Evolutionary conservation across 1,284 basidiomycete species (phyloP), one percentile per base, ranked within the genome.

Genomic region (Gymnopus androsaceus): DNA sequence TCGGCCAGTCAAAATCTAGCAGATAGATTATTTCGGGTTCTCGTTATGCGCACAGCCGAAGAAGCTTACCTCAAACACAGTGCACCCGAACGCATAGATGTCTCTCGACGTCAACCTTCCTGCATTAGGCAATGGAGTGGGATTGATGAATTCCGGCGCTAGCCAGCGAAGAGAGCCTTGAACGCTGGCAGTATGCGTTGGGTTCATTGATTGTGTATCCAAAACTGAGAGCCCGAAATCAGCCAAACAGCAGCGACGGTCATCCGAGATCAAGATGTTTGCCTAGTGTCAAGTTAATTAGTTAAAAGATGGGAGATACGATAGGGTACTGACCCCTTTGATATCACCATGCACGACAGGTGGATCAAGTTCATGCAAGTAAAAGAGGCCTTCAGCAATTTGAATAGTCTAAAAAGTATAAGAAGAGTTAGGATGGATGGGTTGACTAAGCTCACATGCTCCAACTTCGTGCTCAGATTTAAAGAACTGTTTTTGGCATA

Each of bases 291-390:
- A 9, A n/a, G n/a, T n/a, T 12, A n/a, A n/a, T n/a, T n/a, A 42
- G 33, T 15, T 4, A 42, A 12, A 6, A n/a, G 19, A 19, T 11
- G 3, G 27, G 19, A 12, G 14, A 27, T 14, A 19, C 17, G 7
- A 15, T 25, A 30, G 3, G 33, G 19, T 21, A 38, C 60, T 34
- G 36, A 63, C 62, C 6, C 58, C 62, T 41, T 61, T 61, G 14
- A 64, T 46, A 41, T 65, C 63, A 12, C 58, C 59, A 47, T 65
- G 63, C 9, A 62, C 54, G 3, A 65, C 40, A 8, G 53, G 56
- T 2, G 59, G 59, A 31, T 52, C 40, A 3, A 55, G 54, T n/a
- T 30, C 38, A 37, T 65, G 63, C 4, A 65, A 42, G 36, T 65
- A 65, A 3, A 38, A 25, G 1, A 65, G 25, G 15, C 60, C 63